A percentile compares a stretch with the other conserved stretches of the same genome.
Conservation (phyloP, 352 stramenopile species). For the Phytophthora pistaciae region DNA sequence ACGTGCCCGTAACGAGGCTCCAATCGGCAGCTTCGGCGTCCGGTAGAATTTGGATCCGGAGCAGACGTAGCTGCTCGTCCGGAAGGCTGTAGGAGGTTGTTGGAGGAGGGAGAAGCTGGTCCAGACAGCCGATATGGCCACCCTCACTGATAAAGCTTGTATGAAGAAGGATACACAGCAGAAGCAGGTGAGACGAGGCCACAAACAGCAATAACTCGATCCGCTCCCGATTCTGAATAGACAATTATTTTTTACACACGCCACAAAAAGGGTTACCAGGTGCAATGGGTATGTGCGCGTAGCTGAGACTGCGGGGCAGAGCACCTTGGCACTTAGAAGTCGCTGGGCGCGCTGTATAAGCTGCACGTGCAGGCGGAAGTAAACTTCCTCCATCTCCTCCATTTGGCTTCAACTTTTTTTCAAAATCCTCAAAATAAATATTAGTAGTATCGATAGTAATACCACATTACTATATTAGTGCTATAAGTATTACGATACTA, state of each 20-base stretch:
- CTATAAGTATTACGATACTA: no score
- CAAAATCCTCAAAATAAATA: neutral
- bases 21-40: conserved; percentile 18
- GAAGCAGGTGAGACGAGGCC: conserved; percentile 53
- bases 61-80: conserved; percentile 33
- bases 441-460: no score
- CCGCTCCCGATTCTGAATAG: conserved; percentile 51
- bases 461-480: no score
- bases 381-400: conserved; percentile 76
- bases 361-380: conserved; percentile 80
- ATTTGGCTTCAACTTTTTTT: conserved; percentile 1
- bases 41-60: conserved; percentile 51
- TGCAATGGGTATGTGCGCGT: conserved; percentile 3
- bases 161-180: conserved; percentile 62
- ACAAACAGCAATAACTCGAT: conserved; percentile 76
- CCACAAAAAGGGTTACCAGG: conserved; percentile 7
- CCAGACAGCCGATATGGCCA: conserved; percentile 44
- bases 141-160: conserved; percentile 55
- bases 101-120: conserved; percentile 32
- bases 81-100: conserved; percentile 7
- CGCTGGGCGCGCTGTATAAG: conserved; percentile 57
- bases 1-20: conserved; percentile 19
- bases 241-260: neutral
- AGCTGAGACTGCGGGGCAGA: neutral
- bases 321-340: conserved; percentile 55